Conservation (phyloP, 306 rosid species). For the Ziziphus jujuba region DNA sequence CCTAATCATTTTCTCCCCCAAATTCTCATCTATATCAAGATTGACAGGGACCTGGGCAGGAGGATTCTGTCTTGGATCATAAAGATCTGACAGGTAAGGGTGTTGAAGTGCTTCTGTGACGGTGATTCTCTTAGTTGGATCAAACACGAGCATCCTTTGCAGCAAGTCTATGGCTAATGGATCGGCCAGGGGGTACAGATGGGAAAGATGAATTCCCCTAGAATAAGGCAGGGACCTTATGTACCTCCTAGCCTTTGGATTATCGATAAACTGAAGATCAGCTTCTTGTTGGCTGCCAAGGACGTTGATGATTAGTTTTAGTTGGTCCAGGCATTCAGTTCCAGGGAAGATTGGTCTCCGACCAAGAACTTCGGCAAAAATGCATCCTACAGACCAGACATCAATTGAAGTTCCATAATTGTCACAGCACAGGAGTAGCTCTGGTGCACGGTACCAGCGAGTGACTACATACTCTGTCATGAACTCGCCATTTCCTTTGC, state of each 20-base stretch:
- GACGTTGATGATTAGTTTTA: constrained; percentile 63
- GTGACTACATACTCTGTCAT: constrained; percentile 96
- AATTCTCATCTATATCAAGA: constrained; percentile 67
- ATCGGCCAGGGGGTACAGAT: constrained; percentile 69
- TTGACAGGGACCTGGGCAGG: constrained; percentile 56
- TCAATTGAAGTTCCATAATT: constrained; percentile 87
- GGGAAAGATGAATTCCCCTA: constrained; percentile 53
- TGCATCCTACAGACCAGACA: constrained; percentile 95
- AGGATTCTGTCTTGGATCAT: constrained; percentile 55
- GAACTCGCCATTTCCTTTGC: constrained; percentile 55
- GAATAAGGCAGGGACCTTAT: constrained; percentile 60
- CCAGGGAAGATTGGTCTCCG: constrained; percentile 85
- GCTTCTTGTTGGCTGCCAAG: constrained; percentile 72
- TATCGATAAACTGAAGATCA: constrained; percentile 61
- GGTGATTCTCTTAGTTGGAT: constrained; percentile 78
- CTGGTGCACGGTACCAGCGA: constrained; percentile 96
- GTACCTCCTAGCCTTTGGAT: constrained; percentile 57
- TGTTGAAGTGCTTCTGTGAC: constrained; percentile 80
- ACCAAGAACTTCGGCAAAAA: constrained; percentile 90
- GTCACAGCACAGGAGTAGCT: constrained; percentile 74
- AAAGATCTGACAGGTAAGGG: constrained; percentile 69
- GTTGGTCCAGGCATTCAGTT: constrained; percentile 73
- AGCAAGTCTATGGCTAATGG: constrained; percentile 77
- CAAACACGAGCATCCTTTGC: constrained; percentile 78
- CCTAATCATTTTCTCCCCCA: constrained; percentile 54